phyloP scores from a whole-genome alignment of 192 early-diverging fungal genomes.

The Mortierella alpina region DNA sequence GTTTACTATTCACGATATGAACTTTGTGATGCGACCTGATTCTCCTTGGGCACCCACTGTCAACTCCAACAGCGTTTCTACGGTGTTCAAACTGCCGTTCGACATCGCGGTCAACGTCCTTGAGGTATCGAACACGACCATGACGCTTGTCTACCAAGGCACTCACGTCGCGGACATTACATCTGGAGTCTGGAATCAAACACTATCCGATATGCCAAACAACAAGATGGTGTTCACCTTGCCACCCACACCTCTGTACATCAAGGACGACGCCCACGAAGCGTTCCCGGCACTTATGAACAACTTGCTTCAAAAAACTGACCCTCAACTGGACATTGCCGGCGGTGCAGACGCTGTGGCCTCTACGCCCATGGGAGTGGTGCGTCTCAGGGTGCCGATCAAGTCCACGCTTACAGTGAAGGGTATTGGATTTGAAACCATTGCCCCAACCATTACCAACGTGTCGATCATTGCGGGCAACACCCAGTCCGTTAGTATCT shows the following conservation, averaged over 20 bases:
- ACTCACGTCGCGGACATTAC: constrained; percentile 39
- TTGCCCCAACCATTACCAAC: constrained; percentile 31
- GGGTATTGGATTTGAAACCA: constrained; percentile 32
- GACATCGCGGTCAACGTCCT: constrained; percentile 45
- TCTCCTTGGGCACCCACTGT: constrained; percentile 36
- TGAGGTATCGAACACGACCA: constrained; percentile 41
- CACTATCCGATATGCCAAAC: constrained; percentile 34
- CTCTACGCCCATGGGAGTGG: constrained; percentile 28
- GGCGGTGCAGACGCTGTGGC: constrained; percentile 40
- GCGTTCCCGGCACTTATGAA: constrained; percentile 34
- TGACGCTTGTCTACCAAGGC: constrained; percentile 48
- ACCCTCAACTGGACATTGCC: constrained; percentile 40
- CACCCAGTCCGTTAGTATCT: constrained; percentile 23
- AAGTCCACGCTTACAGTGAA: constrained; percentile 27
- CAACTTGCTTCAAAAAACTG: constrained; percentile 27
- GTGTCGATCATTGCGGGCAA: constrained; percentile 29
- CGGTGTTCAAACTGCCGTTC: constrained; percentile 47
- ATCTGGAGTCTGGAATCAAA: constrained; percentile 41
- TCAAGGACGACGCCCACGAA: constrained; percentile 39
- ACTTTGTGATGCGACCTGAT: constrained; percentile 17
- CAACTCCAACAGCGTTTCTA: constrained; percentile 26
- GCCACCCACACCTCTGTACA: constrained; percentile 36
- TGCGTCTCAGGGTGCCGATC: constrained; percentile 46
- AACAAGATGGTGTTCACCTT: constrained; percentile 52
- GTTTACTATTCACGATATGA: constrained; percentile 33